Base-by-base conservation (phyloP, 2,329 filamentous ascomycete genomes). In the Colletotrichum plurivorum region DNA sequence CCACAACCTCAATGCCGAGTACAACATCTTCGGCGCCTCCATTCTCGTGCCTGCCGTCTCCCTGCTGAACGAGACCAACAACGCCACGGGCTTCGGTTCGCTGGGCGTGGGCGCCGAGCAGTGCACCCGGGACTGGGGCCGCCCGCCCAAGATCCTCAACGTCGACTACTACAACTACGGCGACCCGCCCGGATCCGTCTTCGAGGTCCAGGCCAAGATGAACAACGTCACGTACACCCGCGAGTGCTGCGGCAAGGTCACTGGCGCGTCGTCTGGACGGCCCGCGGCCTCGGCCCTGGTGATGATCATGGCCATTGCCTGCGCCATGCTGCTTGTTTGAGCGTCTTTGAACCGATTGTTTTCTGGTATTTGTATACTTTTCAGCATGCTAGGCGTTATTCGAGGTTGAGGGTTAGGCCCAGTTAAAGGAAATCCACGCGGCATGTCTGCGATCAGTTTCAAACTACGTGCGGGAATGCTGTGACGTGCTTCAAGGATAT, bases 141-240 rank as follows among this genome's bases (percentile, higher is more conserved):
- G 88, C 9, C 85, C 93, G 0, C 94, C 94, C 2, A 95, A 92
- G 75, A 90, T 94, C 75, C 83, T 97, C 57, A 90, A 96, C 62
- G 93, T 96, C 27, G 94, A 97, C 78, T 96, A 94, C 79, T 97
- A 96, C 81, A 94, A 96, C 78, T 84, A 85, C 69, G 93, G 92
- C 36, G 84, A 81, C 43, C 87, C 78, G 39, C 85, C 82, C 4
- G 94, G 94, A 2, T 93, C 92, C 3, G 93, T 96, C 10, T 97
- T 97, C 75, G 86, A 91, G 75, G 91, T 92, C 7, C 91, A 91
- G 1, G 91, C 92, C 0, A 78, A 84, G 63, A 86, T 89, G 69
- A 95, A 95, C 78, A 90, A 91, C 68, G 92, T 95, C 63, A 92
- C 88, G 0, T 95, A 94, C 75, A 85, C 86, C 39, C 77, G 85